A percentile compares a stretch with the other conserved stretches of the same genome.
Evolutionary conservation across 2,329 filamentous ascomycete genomes (phyloP).

Genomic region (Drechslerella coelobrocha): DNA sequence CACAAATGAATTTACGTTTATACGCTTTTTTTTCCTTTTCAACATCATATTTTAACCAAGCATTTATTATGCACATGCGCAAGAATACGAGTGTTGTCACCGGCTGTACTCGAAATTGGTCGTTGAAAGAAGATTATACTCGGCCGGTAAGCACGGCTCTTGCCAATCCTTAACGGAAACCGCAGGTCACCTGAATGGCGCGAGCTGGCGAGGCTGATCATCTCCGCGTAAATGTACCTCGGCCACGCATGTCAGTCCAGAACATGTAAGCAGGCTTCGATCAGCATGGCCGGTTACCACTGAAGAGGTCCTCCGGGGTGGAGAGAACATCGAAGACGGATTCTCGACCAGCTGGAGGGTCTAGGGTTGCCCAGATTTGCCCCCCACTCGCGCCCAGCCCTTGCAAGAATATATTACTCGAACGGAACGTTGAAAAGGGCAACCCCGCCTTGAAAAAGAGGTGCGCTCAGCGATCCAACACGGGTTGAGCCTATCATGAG

Average conservation of each 20-base stretch:
- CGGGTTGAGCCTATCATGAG: neutral
- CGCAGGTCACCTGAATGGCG: neutral
- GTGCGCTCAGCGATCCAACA: too few relatives aligned
- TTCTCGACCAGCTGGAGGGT: conserved; percentile 29
- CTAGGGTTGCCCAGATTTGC: conserved; percentile 34
- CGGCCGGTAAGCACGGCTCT: neutral
- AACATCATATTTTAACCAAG: too few relatives aligned
- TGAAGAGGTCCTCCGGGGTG: neutral
- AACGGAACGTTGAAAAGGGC: neutral
- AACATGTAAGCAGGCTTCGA: neutral
- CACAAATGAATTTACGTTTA: too few relatives aligned
- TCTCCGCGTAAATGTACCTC: too few relatives aligned
- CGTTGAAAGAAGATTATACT: neutral
- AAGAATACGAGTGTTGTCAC: too few relatives aligned
- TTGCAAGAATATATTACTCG: neutral
- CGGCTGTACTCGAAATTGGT: too few relatives aligned
- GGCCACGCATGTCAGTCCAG: neutral
- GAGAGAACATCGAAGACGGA: neutral
- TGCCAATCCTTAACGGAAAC: neutral
- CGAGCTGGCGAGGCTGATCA: neutral
- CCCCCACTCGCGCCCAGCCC: conserved; percentile 12
- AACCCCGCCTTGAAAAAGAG: conserved; percentile 45
- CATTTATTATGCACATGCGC: too few relatives aligned
- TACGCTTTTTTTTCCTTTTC: too few relatives aligned
- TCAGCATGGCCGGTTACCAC: too few relatives aligned